Base-by-base conservation (phyloP, 208 protist genomes). In the Acanthamoeba rhysodes region DNA sequence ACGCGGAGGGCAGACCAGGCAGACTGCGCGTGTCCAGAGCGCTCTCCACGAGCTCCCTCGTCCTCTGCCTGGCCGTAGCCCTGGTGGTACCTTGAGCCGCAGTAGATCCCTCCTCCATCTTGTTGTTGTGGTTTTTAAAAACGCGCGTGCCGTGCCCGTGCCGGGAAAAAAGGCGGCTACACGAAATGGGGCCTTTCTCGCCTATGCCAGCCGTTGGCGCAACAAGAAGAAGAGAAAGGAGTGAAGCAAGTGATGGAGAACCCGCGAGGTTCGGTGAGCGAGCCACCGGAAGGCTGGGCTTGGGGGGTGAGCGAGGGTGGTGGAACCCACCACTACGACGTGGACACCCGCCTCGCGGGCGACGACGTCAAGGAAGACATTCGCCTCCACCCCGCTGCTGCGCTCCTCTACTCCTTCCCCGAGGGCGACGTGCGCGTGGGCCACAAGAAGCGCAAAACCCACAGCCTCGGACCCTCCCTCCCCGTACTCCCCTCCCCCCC, bases 341-440 rank as follows among this genome's bases (percentile, higher is more conserved):
- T 84, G 10, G 76, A 84, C n/a, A 32, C 41, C 41, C 76, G 20
- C 24, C 76, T 84, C 9, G 76, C 20, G 76, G 45, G 41, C 45
- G 76, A 84, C 20, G 76, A 48, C 9, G 76, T 84, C 6, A 84
- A 50, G 90, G 90, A 74, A 24, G 90, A 94, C 41, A 18, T 94
- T 8, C 59, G 70, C 27, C 27, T n/a, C 20, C 24, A 94, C 90
- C 90, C 90, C 34, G 8, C 53, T 0, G 32, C 27, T 4, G 66
- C 24, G 4, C 14, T 94, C 34, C 68, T 94, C 66, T 80, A 68
- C 29, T 45, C 90, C 7, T 80, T 80, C 27, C 41, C 59, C 4
- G 90, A 94, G n/a, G 90, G 29, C 41, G 90, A 94, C 9, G 90
- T 94, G 90, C 22, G 50, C 20, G 68, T 80, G 90, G 66, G 10